Base-by-base conservation (phyloP, 257 asterid genomes). In the Gynochthodes officinalis region DNA sequence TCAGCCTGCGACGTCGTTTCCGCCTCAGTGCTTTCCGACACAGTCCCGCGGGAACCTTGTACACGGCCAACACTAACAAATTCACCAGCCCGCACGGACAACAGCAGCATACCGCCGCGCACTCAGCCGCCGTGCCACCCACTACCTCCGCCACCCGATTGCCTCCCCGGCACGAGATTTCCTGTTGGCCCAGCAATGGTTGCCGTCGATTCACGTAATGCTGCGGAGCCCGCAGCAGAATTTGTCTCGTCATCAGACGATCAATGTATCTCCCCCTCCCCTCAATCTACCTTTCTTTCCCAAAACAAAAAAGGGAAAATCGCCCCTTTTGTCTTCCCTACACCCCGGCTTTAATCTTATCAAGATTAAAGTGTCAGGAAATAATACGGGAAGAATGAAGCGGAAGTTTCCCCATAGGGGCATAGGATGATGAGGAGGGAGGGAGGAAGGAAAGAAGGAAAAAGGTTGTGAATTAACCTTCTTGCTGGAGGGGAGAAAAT, bases 71-170 rank as follows among this genome's bases (percentile, higher is more conserved):
- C 18, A 92, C 84, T 23, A 92, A 76, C 44, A 92, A 84, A 64
- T 88, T 77, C 39, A 84, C 84, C 13, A 92, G 40, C 37, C 89
- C 90, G 76, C 97, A 92, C 0, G 97, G 97, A 48, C 95, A 88
- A 77, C 96, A 92, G 76, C 96, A 92, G 76, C 90, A 85, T 23
- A 92, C 82, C 54, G 92, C 97, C n/a, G 90, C 90, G 76, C 96
- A 89, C 65, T 89, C 97, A 25, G 97, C 97, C 30, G 96, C 62
- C 0, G 97, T 90, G 15, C 92, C 93, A 23, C 97, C 96, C 7
- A 84, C 93, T 4, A 89, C 87, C 84, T 92, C 97, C 46, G 86
- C 90, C 53, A 88, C 64, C 65, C 90, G 67, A 25, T 64, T 77
- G 57, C 71, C 59, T 0, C 82, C 76, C 43, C 83, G 79, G 44